Evolutionary conservation across 345 rosid genomes (phyloP), one percentile per base, ranked within the genome.

Genomic region (Reutealis trisperma): DNA sequence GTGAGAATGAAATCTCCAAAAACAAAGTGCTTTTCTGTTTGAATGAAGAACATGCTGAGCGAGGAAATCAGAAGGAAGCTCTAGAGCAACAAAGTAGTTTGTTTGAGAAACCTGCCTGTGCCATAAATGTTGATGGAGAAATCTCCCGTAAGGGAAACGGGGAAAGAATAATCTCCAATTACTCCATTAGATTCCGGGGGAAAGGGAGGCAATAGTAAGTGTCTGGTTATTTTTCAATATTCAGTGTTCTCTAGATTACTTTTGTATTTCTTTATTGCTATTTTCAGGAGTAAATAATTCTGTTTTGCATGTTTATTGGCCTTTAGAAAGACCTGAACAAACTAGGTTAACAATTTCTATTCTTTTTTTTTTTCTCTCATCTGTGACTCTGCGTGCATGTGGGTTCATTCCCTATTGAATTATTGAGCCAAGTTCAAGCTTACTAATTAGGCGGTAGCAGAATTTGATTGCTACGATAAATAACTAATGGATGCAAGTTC

Each of bases 161-260:
- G 51, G 74, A 72, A 41, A 52, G 78, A 19, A 71, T 62, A 14
- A 62, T 47, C 55, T 59, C 80, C 22, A 52, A 61, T 63, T 42
- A 67, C 60, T 77, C 77, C 52, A 49, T 52, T 69, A 60, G 65
- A 16, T 60, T 61, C 6, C 70, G 67, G 42, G 45, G 54, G 72
- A 70, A 61, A 68, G 63, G 69, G 22, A 42, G 67, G 64, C 77
- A 76, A 79, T 54, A 66, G 81, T 62, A 81, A 89, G 77, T 61
- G 70, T 70, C 58, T 16, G 52, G 59, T 55, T 37, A 11, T 54
- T 64, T 63, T 67, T 55, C 42, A 63, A 21, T 37, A 18, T 69
- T 52, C 55, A 79, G 45, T 44, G 54, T 27, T 34, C 21, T 69
- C 34, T 25, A 0, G 55, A 57, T 66, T 44, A 30, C 24, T 66